Base-by-base conservation (phyloP, 2,329 filamentous ascomycete species). In the Metarhizium robertsii region DNA sequence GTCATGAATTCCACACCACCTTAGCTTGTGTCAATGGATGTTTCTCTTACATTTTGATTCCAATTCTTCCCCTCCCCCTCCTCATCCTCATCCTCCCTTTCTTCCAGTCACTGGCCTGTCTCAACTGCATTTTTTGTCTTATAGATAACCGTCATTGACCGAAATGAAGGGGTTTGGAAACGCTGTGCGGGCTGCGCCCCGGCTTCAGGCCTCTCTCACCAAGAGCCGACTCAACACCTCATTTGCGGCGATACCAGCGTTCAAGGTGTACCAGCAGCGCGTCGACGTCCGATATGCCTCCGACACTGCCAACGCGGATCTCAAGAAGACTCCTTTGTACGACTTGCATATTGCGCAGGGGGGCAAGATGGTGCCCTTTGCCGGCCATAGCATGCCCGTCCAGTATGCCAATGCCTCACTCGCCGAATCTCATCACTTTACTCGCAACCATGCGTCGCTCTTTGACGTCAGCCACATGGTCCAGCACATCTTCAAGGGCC, bases 381-480 rank as follows among this genome's bases (percentile, higher is more conserved):
- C 89, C 60, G 91, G 90, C 62, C 96, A 86, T 75, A 79, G 83
- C 63, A 96, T 99, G 90, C 94, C 94, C 7, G 85, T 99, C 48
- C 88, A 94, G 71, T 99, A 97, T 75, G 73, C 79, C 38, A 81
- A 85, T 61, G 79, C 88, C 61, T 86, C 87, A 62, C 87, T 96
- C 60, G 79, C 83, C 62, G 88, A 91, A 58, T 95, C 90, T 53
- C 94, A 97, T 76, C 80, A 85, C 64, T 96, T 92, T 80, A 97
- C 94, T 16, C 85, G 94, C 54, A 80, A 84, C 64, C 88, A 92
- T 71, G 88, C 90, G 56, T 96, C 91, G 60, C 75, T 99, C 60
- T 99, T 99, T 67, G 94, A 99, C 71, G 94, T 97, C 54, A 87
- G 87, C 69, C 94, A 97, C 75, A 97, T 97, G 92, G 91, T 87